These are phyloP conservation scores for Cicer judaicum DNA, from an alignment of 306 rosid species.

Conservation along the genomic window DNA sequence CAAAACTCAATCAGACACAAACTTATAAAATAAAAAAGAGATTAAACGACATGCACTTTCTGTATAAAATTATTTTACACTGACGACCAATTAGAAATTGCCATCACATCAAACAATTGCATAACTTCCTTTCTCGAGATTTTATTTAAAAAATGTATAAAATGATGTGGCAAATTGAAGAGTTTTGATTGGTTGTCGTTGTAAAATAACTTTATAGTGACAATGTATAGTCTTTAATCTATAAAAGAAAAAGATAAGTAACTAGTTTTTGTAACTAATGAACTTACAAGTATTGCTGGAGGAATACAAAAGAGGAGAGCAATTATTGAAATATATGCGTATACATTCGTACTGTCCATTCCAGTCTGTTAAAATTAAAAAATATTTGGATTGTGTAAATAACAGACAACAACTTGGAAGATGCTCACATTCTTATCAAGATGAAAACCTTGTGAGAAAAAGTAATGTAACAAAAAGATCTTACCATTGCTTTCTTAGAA, in stretches of 20 bases:
- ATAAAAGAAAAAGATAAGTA: neutral
- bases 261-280: neutral
- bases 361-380: conserved; percentile 13
- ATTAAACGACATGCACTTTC: neutral
- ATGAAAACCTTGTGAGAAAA: neutral
- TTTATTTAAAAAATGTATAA: too few species aligned
- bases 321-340: conserved; percentile 10
- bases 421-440: neutral
- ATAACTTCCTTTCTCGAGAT: too few species aligned
- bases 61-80: neutral
- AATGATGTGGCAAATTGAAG: neutral
- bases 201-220: neutral
- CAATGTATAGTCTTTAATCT: neutral
- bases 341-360: conserved; percentile 33
- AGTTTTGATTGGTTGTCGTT: neutral
- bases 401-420: neutral
- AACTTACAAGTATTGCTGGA: conserved; percentile 25
- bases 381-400: neutral
- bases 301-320: conserved; percentile 30
- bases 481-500: conserved; percentile 37
- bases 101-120: too few species aligned
- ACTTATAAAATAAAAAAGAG: neutral
- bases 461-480: neutral
- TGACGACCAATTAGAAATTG: too few species aligned
- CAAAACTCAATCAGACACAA: neutral